phyloP scores from a whole-genome alignment of 2,329 filamentous ascomycete genomes.

The Thielaviopsis ethacetica region DNA sequence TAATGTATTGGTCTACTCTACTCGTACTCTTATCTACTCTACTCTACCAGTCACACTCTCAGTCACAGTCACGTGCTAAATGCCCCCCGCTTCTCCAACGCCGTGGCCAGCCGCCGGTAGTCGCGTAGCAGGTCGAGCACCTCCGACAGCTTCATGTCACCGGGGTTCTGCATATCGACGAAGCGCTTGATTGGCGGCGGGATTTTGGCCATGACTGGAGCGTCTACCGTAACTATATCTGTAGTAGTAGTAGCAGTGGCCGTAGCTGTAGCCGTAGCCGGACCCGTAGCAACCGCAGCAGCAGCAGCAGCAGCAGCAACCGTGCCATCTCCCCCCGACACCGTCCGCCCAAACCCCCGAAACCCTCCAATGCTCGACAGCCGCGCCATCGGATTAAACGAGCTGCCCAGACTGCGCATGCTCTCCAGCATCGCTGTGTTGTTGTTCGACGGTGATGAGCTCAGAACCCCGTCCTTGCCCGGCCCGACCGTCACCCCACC shows the following conservation, averaged over 20 bases:
- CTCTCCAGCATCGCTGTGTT: slow-evolving; percentile 55
- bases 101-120: slow-evolving; percentile 54
- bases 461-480: slow-evolving; percentile 18
- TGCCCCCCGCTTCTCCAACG: slow-evolving; percentile 45
- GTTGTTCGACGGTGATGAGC: slow-evolving; percentile 18
- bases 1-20: no score
- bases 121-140: slow-evolving; percentile 56
- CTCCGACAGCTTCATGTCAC: slow-evolving; percentile 57
- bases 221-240: no score
- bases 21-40: no score
- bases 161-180: slow-evolving; percentile 52
- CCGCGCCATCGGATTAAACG: slow-evolving; percentile 61
- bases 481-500: slow-evolving; percentile 55
- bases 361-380: slow-evolving; percentile 60
- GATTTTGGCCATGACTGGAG: slow-evolving; percentile 38
- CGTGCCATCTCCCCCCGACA: slow-evolving; percentile 15
- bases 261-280: neutral
- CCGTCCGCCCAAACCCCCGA: slow-evolving; percentile 52
- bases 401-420: slow-evolving; percentile 64
- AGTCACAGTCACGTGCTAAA: slow-evolving; percentile 35
- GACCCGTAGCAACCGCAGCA: slow-evolving; percentile 12
- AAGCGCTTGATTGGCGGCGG: slow-evolving; percentile 56
- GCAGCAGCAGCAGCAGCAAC: no score
- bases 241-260: slow-evolving; percentile 20
- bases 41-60: no score